phyloP scores from a whole-genome alignment of 1,139 yeast species.

The Starmera stellimalicola region DNA sequence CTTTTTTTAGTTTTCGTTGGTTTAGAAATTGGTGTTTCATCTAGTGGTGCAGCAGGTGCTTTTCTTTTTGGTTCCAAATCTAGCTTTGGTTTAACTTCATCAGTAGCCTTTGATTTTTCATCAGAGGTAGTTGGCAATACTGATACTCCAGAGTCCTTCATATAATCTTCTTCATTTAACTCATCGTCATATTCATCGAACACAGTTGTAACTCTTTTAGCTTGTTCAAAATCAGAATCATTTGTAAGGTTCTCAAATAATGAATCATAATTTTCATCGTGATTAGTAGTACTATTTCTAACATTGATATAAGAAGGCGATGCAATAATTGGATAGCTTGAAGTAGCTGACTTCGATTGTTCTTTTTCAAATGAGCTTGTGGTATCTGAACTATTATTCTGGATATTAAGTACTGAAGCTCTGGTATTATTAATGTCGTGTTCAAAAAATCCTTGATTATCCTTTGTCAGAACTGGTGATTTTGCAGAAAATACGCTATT shows the following conservation, averaged over 20 bases:
- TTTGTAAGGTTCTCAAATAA: slow-evolving; percentile 8
- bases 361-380: not conserved
- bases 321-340: not conserved
- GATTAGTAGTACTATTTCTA: no score
- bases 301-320: slow-evolving; percentile 1
- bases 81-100: not conserved
- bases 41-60: slow-evolving; percentile 35
- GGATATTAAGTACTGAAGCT: no score
- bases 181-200: slow-evolving; percentile 14
- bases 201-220: slow-evolving; percentile 18
- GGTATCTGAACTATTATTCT: not conserved
- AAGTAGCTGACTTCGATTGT: not conserved
- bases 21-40: slow-evolving; percentile 2
- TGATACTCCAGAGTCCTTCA: not conserved
- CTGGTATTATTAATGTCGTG: not conserved
- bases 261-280: slow-evolving; percentile 10
- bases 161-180: not conserved
- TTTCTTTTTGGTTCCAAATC: slow-evolving; percentile 29
- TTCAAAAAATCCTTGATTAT: not conserved
- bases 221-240: slow-evolving; percentile 9
- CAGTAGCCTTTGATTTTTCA: not conserved
- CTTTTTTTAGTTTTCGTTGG: slow-evolving; percentile 14
- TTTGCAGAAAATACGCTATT: slow-evolving; percentile 8
- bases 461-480: not conserved
- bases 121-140: not conserved